Conservation (phyloP, 768 basidiomycete species). For the Collybiopsis confluens region DNA sequence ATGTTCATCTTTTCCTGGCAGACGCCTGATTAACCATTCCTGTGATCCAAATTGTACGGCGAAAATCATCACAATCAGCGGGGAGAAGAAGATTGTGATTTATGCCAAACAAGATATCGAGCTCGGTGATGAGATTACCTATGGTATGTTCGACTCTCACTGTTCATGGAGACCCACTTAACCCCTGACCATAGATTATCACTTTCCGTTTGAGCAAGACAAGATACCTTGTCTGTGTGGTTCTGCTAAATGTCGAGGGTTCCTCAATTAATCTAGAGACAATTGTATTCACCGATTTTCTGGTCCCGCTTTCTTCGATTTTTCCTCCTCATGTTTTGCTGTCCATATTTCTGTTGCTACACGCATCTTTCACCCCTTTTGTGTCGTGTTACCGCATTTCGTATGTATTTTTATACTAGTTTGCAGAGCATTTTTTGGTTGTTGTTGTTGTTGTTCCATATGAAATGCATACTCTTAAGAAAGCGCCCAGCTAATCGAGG, state of each 20-base stretch:
- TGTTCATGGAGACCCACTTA: too few species aligned
- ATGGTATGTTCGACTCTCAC: conserved; percentile 51
- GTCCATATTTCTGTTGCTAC: too few species aligned
- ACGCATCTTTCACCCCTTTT: too few species aligned
- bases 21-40: conserved; percentile 97
- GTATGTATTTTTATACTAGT: too few species aligned
- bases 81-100: conserved; percentile 98
- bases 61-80: conserved; percentile 87
- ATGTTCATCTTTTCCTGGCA: conserved; percentile 24
- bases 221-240: conserved; percentile 94
- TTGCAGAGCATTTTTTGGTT: too few species aligned
- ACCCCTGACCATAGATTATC: conserved; percentile 93
- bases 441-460: too few species aligned
- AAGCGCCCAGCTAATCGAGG: too few species aligned
- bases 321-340: neutral
- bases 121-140: conserved; percentile 96
- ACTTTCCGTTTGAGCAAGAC: conserved; percentile 98
- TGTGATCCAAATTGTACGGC: conserved; percentile 94
- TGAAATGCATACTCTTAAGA: too few species aligned
- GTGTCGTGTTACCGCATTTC: too few species aligned
- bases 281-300: conserved; percentile 8
- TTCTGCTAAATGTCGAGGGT: conserved; percentile 88
- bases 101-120: conserved; percentile 97
- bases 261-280: conserved; percentile 69
- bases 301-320: conserved; percentile 12